These are phyloP conservation scores for Teunomyces gatunensis DNA, from an alignment of 805 yeast genomes.

Conservation along the genomic window DNA sequence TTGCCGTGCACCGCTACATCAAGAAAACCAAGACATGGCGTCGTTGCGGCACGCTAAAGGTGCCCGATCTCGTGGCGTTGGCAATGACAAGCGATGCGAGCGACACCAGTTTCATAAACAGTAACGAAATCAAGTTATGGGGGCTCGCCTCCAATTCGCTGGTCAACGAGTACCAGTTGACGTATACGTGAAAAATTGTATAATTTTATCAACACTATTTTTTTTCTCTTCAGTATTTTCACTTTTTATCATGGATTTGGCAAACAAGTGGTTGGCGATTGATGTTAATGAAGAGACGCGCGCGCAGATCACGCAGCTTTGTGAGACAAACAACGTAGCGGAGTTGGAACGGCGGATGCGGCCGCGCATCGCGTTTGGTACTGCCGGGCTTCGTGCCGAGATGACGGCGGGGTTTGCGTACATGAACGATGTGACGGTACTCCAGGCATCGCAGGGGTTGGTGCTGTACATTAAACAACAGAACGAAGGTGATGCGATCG, in stretches of 20 bases:
- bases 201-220: no score
- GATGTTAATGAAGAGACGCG: slow-evolving; percentile 48
- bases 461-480: slow-evolving; percentile 45
- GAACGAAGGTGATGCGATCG: slow-evolving; percentile 40
- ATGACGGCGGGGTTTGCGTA: slow-evolving; percentile 91
- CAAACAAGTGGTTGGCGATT: slow-evolving; percentile 33
- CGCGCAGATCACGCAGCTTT: slow-evolving; percentile 50
- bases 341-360: slow-evolving; percentile 53
- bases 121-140: slow-evolving; percentile 5
- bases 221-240: no score
- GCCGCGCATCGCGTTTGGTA: slow-evolving; percentile 77
- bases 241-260: no score
- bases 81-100: slow-evolving; percentile 4
- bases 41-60: not conserved
- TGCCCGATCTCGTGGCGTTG: slow-evolving; percentile 2
- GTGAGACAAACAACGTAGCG: slow-evolving; percentile 30
- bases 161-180: not conserved
- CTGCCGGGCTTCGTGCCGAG: slow-evolving; percentile 84
- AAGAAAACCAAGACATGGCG: slow-evolving; percentile 42
- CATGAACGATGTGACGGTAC: slow-evolving; percentile 84
- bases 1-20: slow-evolving; percentile 33
- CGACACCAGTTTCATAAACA: slow-evolving; percentile 7
- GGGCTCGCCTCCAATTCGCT: not conserved
- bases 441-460: slow-evolving; percentile 88
- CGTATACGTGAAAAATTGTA: not conserved